Evolutionary conservation across 345 rosid species (phyloP).

Genomic region (Garcia nutans): DNA sequence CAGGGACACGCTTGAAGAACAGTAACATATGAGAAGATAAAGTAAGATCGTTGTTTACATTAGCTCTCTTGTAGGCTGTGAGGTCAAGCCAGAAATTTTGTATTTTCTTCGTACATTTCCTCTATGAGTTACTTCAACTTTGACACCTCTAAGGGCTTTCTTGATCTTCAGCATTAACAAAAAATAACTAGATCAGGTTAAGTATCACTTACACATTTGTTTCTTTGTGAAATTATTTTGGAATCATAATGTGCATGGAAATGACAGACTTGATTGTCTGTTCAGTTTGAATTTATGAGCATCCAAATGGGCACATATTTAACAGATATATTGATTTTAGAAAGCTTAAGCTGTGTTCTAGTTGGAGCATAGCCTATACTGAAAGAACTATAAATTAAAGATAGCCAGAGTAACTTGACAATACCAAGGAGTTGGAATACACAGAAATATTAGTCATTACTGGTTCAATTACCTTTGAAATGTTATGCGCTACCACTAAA

Average conservation of each 20-base stretch:
- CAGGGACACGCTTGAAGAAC: neutral
- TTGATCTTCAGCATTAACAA: conserved; percentile 29
- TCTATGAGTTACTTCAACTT: conserved; percentile 47
- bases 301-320: too few relatives aligned
- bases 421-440: too few relatives aligned
- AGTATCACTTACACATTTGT: neutral
- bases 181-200: neutral
- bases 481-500: too few relatives aligned
- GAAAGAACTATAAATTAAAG: too few relatives aligned
- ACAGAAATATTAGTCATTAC: too few relatives aligned
- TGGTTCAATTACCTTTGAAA: too few relatives aligned
- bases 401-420: too few relatives aligned
- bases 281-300: neutral
- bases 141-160: conserved; percentile 47
- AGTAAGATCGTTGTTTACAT: conserved; percentile 14
- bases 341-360: too few relatives aligned
- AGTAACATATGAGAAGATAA: neutral
- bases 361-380: neutral
- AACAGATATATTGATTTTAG: too few relatives aligned
- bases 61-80: conserved; percentile 42
- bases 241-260: neutral
- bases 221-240: neutral
- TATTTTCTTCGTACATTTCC: conserved; percentile 43
- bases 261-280: neutral
- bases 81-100: conserved; percentile 38